Evolutionary conservation across 1,284 basidiomycete genomes (phyloP), one percentile per base, ranked within the genome.

Genomic region (Calocybe gambosa): DNA sequence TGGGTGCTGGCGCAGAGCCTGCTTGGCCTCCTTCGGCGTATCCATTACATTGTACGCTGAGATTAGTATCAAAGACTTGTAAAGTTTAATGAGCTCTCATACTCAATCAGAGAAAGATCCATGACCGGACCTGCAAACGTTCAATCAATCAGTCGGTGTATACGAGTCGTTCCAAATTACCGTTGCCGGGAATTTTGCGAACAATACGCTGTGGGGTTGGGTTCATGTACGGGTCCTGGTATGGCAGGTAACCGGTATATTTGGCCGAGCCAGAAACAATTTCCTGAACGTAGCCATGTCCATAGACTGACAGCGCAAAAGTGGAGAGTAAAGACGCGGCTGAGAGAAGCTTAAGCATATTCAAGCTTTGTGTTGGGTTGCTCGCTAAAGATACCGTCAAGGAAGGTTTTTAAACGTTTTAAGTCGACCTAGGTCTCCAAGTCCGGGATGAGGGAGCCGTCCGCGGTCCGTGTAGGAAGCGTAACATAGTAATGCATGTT

Each of bases 1-100:
- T 58, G 1, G 71, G 61, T 7, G 73, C 73, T 8, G 74, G 74
- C 2, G 65, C 62, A 18, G 68, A 47, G 6, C 46, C 68, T 25
- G 59, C 48, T 29, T 34, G 35, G 12, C 45, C 54, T 13, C 48
- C 46, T 16, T 38, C 46, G 8, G 49, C 29, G 15, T 15, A 50
- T 8, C 44, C 50, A 29, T 54, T 54, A 31, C 52, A 54, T 39
- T 51, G 50, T 8, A 51, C 31, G 39, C 37, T 47, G 21, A 15
- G 42, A n/a, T 35, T 29, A 19, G 23, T 12, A 38, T 12, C 3
- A 13, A 21, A 20, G 13, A 33, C 15, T 9, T 5, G 9, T 18
- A 4, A n/a, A 43, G 15, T 4, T 5, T 26, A 26, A 26, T 26
- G 25, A 13, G 5, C 10, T 10, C n/a, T 26, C 59, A 25, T 51